Evolutionary conservation across 768 basidiomycete species (phyloP).

Genomic region (Mrakia gelida): DNA sequence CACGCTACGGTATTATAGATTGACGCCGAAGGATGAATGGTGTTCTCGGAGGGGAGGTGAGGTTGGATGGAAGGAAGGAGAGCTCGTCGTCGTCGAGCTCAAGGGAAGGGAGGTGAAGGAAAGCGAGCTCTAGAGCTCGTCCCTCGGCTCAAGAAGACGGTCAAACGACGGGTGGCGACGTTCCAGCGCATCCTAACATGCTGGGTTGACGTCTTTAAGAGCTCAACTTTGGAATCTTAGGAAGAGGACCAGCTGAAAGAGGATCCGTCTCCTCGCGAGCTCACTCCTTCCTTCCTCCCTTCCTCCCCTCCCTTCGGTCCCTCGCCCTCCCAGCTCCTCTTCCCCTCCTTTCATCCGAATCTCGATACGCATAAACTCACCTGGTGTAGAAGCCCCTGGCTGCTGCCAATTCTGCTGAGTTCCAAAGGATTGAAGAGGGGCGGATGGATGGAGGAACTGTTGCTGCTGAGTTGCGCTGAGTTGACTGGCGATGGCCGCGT

Average conservation of each 20-base stretch:
- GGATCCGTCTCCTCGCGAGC: background rate
- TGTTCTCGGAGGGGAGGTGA: no score
- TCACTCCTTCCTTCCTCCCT: background rate
- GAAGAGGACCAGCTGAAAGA: background rate
- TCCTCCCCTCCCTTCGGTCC: background rate
- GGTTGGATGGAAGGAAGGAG: background rate
- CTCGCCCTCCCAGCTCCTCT: no score
- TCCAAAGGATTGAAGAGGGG: background rate
- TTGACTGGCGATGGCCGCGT: background rate
- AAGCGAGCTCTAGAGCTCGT: no score
- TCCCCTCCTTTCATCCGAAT: no score
- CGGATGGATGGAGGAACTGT: background rate
- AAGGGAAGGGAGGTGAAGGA: background rate
- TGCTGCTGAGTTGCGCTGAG: background rate
- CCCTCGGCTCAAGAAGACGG: background rate
- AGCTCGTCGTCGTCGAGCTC: background rate
- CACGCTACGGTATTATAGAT: background rate
- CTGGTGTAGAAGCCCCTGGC: background rate
- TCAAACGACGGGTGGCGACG: background rate
- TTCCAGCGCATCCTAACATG: background rate
- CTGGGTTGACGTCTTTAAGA: background rate
- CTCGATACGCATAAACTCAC: background rate
- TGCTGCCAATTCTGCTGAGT: background rate
- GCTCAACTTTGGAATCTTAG: background rate
- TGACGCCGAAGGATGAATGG: background rate